phyloP scores from a whole-genome alignment of 148 eudicot genomes.

The Silene conica region DNA sequence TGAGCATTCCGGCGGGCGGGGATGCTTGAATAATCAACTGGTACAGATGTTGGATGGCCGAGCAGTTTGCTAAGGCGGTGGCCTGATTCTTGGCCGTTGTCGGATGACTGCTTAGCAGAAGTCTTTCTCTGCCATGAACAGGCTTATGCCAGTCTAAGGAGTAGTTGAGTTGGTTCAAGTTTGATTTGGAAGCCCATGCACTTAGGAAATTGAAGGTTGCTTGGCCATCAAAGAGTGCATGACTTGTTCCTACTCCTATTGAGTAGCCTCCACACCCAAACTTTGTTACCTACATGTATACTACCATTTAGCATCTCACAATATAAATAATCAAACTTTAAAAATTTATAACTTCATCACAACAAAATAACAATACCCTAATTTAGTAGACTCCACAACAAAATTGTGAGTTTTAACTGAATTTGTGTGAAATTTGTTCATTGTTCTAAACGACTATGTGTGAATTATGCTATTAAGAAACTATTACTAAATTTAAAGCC shows the following conservation, averaged over 20 bases:
- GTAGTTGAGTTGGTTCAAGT: not conserved
- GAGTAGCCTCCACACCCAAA: constrained; percentile 48
- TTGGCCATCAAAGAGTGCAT: constrained; percentile 38
- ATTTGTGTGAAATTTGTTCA: too few relatives aligned
- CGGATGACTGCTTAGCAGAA: not conserved
- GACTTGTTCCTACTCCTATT: constrained; percentile 38
- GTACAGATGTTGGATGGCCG: constrained; percentile 28
- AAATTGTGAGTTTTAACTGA: too few relatives aligned
- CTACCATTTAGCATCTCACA: too few relatives aligned
- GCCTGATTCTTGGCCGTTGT: constrained; percentile 3
- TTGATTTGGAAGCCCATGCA: constrained; percentile 36
- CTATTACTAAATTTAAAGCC: too few relatives aligned
- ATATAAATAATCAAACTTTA: too few relatives aligned
- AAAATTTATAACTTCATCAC: too few relatives aligned
- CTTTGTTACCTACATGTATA: constrained; percentile 31
- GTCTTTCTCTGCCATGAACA: constrained; percentile 19
- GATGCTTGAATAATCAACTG: constrained; percentile 29
- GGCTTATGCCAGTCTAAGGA: constrained; percentile 25
- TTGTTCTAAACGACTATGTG: too few relatives aligned
- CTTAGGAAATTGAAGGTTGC: constrained; percentile 34
- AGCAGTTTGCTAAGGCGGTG: constrained; percentile 8
- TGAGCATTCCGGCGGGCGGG: not conserved
- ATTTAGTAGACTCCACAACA: too few relatives aligned
- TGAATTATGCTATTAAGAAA: too few relatives aligned
- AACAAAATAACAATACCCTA: too few relatives aligned